Evolutionary conservation across 306 rosid genomes (phyloP), one percentile per base, ranked within the genome.

Genomic region (Dalbergia cochinchinensis): DNA sequence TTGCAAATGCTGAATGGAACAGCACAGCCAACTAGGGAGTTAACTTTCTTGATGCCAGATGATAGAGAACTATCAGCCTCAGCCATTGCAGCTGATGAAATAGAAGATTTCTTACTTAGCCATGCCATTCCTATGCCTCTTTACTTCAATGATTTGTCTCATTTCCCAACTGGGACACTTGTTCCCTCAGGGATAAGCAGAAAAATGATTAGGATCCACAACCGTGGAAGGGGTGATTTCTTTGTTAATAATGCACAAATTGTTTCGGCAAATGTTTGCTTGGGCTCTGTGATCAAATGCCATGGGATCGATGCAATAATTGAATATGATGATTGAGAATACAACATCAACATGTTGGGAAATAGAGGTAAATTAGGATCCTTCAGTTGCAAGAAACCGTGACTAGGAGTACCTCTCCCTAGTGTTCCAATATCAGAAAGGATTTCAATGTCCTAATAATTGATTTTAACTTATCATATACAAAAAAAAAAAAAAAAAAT

Each of bases 81-180:
- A 42, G 65, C 88, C 18, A 84, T 89, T 65, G 18, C 86, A 0
- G 53, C 63, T 59, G 65, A 82, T 65, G 53, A 35, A 19, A 74
- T 89, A 1, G 80, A 84, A 41, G 78, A 84, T 0, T 89, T 91
- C 51, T 42, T 89, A 15, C 33, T 83, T 11, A 84, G 73, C 22
- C 96, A 86, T 73, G 73, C 88, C 4, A 72, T 91, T 0, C 39
- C 80, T 7, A 87, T 84, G 89, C 86, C 92, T 44, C 85, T 89
- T 0, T 34, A 82, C 18, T 89, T 87, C 78, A 81, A 63, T 65
- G 91, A 87, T 37, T 31, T 89, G 15, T 58, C 87, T 60, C 90
- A 83, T 73, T 91, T 89, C 66, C 91, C 95, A 47, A 87, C 90
- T 12, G 95, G 91, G 8, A 85, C 90, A 16, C 76, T 87, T 33